Conservation (phyloP, 1,139 yeast genomes). For the Yamadazyma triangularis region DNA sequence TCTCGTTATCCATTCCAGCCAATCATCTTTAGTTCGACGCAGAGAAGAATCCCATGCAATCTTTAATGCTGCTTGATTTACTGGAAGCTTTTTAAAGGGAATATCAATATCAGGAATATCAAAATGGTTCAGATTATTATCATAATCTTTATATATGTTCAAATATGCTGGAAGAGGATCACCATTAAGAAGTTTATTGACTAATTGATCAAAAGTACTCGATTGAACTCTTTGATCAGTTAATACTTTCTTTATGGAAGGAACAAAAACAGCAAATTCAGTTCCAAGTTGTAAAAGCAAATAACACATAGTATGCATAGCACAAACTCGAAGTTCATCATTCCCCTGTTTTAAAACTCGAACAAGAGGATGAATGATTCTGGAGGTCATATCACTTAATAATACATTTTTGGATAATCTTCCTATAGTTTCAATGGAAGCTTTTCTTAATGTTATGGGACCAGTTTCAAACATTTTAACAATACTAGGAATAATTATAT, state of each 20-base stretch:
- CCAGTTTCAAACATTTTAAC: constrained; percentile 78
- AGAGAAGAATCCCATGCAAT: constrained; percentile 92
- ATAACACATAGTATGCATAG: constrained; percentile 78
- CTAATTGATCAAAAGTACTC: constrained; percentile 75
- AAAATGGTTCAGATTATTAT: constrained; percentile 43
- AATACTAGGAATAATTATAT: constrained; percentile 78
- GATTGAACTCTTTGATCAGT: constrained; percentile 64
- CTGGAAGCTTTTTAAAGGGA: constrained; percentile 72
- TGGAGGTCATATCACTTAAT: constrained; percentile 83
- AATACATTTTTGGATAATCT: constrained; percentile 70
- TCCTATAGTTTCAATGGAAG: constrained; percentile 84
- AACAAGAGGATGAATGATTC: constrained; percentile 82
- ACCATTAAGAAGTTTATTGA: constrained; percentile 73
- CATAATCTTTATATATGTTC: constrained; percentile 65
- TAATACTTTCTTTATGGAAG: constrained; percentile 73
- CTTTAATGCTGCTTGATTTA: constrained; percentile 70
- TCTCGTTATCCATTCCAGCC: constrained; percentile 97
- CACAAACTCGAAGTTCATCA: constrained; percentile 60
- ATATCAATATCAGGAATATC: constrained; percentile 66
- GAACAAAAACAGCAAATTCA: constrained; percentile 84
- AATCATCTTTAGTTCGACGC: constrained; percentile 86
- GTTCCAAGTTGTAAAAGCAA: constrained; percentile 76
- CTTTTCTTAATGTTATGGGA: constrained; percentile 53
- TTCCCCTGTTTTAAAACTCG: constrained; percentile 58
- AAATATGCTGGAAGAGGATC: constrained; percentile 84